Conservation (phyloP, 768 basidiomycete species). For the Rhizopogon vesiculosus region DNA sequence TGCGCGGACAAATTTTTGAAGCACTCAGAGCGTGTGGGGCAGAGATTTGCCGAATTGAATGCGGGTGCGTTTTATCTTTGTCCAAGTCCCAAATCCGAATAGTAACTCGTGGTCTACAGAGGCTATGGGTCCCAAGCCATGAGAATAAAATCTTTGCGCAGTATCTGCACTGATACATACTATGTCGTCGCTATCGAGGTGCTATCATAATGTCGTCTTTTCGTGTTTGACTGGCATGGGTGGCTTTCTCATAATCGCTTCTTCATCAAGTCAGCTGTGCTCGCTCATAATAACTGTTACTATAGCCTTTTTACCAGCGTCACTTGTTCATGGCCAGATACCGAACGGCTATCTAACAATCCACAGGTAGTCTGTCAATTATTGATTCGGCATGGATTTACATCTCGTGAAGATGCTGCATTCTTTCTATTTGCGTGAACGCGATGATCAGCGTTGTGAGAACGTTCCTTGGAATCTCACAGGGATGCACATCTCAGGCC, state of each 20-base stretch:
- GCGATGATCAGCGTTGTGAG: slow-evolving; percentile 4
- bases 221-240: not conserved
- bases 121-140: slow-evolving; percentile 27
- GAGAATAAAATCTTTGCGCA: slow-evolving; percentile 7
- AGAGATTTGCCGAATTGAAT: slow-evolving; percentile 88
- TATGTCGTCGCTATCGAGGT: slow-evolving; percentile 6
- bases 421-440: not conserved
- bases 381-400: slow-evolving; percentile 3
- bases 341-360: not conserved
- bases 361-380: not conserved
- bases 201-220: slow-evolving; percentile 3
- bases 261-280: not conserved
- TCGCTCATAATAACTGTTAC: not conserved
- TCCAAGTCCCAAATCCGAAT: not conserved
- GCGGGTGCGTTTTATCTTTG: slow-evolving; percentile 56
- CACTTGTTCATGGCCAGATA: not conserved
- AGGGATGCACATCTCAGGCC: not conserved
- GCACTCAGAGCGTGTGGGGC: slow-evolving; percentile 90
- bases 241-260: not conserved
- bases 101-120: slow-evolving; percentile 15
- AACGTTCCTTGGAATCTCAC: not conserved
- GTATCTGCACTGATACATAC: slow-evolving; percentile 3
- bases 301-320: not conserved
- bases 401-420: not conserved
- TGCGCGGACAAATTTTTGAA: slow-evolving; percentile 98